Percentiles rank a stretch among this genome's conserved stretches.
phyloP scores from a whole-genome alignment of 192 early-diverging fungal species.

The Rhizoclosmatium sp. region DNA sequence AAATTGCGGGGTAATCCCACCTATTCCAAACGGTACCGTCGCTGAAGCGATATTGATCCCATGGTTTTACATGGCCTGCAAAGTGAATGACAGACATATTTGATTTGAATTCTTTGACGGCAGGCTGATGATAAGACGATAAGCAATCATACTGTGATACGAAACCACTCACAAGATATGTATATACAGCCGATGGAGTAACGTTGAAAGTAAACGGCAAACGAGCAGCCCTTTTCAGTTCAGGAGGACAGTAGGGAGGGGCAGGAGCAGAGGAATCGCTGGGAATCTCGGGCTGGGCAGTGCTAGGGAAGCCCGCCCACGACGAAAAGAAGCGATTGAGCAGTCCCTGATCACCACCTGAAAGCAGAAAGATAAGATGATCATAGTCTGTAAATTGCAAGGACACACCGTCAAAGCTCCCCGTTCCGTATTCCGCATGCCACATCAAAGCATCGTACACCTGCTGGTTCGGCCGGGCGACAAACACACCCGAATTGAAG shows the following conservation, averaged over 20 bases:
- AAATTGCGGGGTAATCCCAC: conserved; percentile 1
- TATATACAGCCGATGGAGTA: conserved; percentile 80
- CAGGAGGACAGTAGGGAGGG: conserved; percentile 2
- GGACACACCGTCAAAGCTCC: conserved; percentile 84
- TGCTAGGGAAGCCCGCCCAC: conserved; percentile 64
- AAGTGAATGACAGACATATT: conserved; percentile 86
- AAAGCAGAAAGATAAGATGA: background rate
- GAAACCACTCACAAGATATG: conserved; percentile 55
- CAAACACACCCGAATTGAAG: conserved; percentile 97
- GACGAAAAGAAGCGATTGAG: conserved; percentile 86
- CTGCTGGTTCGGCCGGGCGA: conserved; percentile 63
- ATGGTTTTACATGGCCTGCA: conserved; percentile 88
- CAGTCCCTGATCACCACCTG: conserved; percentile 93
- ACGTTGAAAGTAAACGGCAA: conserved; percentile 93
- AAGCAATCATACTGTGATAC: background rate
- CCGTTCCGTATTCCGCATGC: conserved; percentile 57
- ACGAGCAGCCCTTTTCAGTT: conserved; percentile 56
- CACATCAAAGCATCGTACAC: conserved; percentile 62
- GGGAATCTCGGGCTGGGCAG: conserved; percentile 3
- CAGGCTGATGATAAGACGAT: conserved; percentile 59
- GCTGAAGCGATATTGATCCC: conserved; percentile 75
- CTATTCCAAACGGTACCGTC: conserved; percentile 38
- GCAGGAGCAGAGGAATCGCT: background rate
- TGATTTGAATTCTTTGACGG: conserved; percentile 74
- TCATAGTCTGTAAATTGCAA: background rate